A percentile compares a stretch with the other conserved stretches of the same genome.
phyloP scores from a whole-genome alignment of 192 early-diverging fungal genomes.

The Lobulomyces angularis region DNA sequence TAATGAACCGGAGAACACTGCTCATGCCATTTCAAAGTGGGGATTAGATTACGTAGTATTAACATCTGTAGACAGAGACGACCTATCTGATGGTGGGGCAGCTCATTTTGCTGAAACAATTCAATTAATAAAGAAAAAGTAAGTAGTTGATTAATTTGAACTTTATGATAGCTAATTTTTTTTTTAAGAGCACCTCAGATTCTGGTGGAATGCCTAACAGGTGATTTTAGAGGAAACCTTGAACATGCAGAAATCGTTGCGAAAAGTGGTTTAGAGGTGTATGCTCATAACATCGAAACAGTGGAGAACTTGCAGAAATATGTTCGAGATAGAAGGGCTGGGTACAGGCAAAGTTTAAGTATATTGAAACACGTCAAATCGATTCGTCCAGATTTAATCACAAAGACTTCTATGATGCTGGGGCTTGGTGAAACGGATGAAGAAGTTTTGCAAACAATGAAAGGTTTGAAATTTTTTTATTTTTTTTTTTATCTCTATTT shows the following conservation, averaged over 20 bases:
- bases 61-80: slow-evolving; percentile 96
- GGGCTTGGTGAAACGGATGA: slow-evolving; percentile 92
- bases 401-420: slow-evolving; percentile 97
- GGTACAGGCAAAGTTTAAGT: slow-evolving; percentile 79
- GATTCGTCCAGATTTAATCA: slow-evolving; percentile 64
- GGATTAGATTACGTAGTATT: slow-evolving; percentile 92
- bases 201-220: slow-evolving; percentile 90
- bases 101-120: slow-evolving; percentile 90
- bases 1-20: slow-evolving; percentile 83
- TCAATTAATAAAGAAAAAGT: slow-evolving; percentile 72
- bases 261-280: slow-evolving; percentile 84
- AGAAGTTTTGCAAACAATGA: slow-evolving; percentile 77
- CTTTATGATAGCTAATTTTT: neutral
- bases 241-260: slow-evolving; percentile 73
- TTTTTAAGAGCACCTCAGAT: slow-evolving; percentile 67
- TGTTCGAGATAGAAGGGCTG: slow-evolving; percentile 86
- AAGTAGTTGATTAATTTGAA: slow-evolving; percentile 8
- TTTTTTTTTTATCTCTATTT: slow-evolving; percentile 4
- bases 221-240: slow-evolving; percentile 78
- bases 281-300: slow-evolving; percentile 97
- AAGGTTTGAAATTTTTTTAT: slow-evolving; percentile 25
- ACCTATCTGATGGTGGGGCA: slow-evolving; percentile 83
- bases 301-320: slow-evolving; percentile 78
- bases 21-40: slow-evolving; percentile 86
- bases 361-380: slow-evolving; percentile 82